Percentiles rank a stretch among this genome's conserved stretches.
These are phyloP conservation scores for Mastigamoeba balamuthi DNA, from an alignment of 78 protist species.

Conservation along the genomic window DNA sequence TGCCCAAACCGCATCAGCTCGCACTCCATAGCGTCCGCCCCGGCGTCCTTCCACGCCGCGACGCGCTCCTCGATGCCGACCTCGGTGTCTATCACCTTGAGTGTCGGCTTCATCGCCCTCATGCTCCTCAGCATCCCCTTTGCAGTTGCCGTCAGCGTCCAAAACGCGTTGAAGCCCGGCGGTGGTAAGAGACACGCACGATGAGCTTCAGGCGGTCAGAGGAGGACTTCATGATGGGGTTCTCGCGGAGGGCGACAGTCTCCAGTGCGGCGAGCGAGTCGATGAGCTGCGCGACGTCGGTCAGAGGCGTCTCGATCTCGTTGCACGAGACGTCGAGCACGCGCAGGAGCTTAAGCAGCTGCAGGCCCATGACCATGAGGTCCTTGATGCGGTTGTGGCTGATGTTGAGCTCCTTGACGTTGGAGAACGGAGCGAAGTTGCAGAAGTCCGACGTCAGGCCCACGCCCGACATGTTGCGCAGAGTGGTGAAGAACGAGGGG, in stretches of 20 bases:
- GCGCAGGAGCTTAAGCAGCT: not conserved
- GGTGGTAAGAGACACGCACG: no score
- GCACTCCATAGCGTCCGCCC: slow-evolving; percentile 8
- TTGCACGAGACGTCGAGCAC: slow-evolving; percentile 6
- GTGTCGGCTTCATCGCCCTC: slow-evolving; percentile 1
- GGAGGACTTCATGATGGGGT: slow-evolving; percentile 25
- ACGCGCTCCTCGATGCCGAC: slow-evolving; percentile 26
- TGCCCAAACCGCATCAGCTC: slow-evolving; percentile 13
- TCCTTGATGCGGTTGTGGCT: slow-evolving; percentile 7
- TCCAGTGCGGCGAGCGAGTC: slow-evolving; percentile 15
- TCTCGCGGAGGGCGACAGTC: slow-evolving; percentile 24
- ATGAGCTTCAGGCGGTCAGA: slow-evolving; percentile 15
- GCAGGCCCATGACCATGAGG: slow-evolving; percentile 13
- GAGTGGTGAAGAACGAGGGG: slow-evolving; percentile 8
- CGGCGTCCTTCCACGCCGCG: slow-evolving; percentile 31
- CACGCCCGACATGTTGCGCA: slow-evolving; percentile 12
- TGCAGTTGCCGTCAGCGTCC: no score
- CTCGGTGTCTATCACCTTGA: slow-evolving; percentile 39
- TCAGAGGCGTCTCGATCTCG: slow-evolving; percentile 5
- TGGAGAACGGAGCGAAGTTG: slow-evolving; percentile 1
- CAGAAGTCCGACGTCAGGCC: not conserved
- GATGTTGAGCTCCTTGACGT: slow-evolving; percentile 23
- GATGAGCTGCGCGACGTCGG: slow-evolving; percentile 15
- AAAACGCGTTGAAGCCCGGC: no score
- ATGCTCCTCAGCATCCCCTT: no score